Conservation (phyloP, 768 basidiomycete genomes). For the Termitomyces sp. region DNA sequence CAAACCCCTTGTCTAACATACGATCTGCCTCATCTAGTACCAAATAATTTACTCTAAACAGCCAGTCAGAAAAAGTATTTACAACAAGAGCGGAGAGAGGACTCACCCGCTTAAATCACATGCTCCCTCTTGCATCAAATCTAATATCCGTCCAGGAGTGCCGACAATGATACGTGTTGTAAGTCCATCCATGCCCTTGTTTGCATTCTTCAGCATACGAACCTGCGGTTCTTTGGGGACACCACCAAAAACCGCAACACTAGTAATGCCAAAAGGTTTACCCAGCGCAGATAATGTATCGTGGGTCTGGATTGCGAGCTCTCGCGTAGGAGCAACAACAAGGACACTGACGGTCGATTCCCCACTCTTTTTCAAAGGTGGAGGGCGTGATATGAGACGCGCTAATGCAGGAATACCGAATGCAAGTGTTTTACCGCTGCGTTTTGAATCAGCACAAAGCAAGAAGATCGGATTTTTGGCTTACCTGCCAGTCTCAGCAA, state of each 20-base stretch:
- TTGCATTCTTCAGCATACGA: slow-evolving; percentile 51
- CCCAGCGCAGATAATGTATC: slow-evolving; percentile 74
- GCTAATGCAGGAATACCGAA: slow-evolving; percentile 91
- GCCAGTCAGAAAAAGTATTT: background rate
- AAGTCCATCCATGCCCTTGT: slow-evolving; percentile 40
- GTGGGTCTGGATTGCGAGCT: slow-evolving; percentile 94
- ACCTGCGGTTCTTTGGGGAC: slow-evolving; percentile 85
- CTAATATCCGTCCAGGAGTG: slow-evolving; percentile 90
- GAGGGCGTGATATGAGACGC: slow-evolving; percentile 43
- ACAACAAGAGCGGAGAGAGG: background rate
- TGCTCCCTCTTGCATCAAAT: slow-evolving; percentile 82
- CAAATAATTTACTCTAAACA: slow-evolving; percentile 72
- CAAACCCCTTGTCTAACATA: slow-evolving; percentile 98
- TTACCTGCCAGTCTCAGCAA: slow-evolving; percentile 92
- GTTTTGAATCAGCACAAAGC: slow-evolving; percentile 7
- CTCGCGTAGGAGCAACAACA: slow-evolving; percentile 91
- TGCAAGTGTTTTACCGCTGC: slow-evolving; percentile 90
- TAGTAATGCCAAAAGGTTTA: slow-evolving; percentile 65
- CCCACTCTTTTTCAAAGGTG: slow-evolving; percentile 20
- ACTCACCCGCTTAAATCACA: slow-evolving; percentile 76
- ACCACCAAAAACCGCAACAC: slow-evolving; percentile 93
- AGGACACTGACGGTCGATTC: slow-evolving; percentile 52
- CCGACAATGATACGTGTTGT: slow-evolving; percentile 82
- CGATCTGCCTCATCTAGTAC: slow-evolving; percentile 97
- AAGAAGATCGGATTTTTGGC: slow-evolving; percentile 7